Base-by-base conservation (phyloP, 108 stramenopile genomes). In the Schizochytrium sp. region DNA sequence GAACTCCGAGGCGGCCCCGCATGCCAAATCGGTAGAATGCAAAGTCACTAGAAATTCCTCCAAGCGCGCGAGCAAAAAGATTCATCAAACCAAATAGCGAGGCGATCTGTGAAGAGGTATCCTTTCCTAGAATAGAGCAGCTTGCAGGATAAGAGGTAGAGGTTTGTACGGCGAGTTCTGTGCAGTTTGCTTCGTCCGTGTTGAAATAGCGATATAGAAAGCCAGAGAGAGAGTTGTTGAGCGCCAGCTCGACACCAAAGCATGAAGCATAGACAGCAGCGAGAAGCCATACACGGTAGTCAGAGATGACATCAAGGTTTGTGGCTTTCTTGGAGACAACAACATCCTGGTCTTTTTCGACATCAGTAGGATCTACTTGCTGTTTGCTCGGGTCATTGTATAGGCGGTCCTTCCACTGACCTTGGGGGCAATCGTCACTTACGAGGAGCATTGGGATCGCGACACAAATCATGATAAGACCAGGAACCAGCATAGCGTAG, bases 361-460 rank as follows among this genome's bases (percentile, higher is more conserved):
- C 89, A 46, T 90, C 61, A 50, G 50, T 89, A 73, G 88, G 57
- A 12, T 92, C 90, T 4, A 91, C 91, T 5, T 50, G 46, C 73
- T 89, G 87, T 12, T 76, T 55, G 88, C 50, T 91, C 55, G 89
- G 90, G 46, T 89, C 91, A 91, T 89, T 76, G 87, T 56, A 57
- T 15, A 87, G 42, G n/a, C 91, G 91, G 53, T 92, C 89, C 57
- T 88, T 92, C 56, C 89, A 92, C 56, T 92, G 53, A 4, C 91
- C 91, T 89, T 92, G 91, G 3, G 91, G 91, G 17, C 60, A 72
- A 57, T 92, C 92, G n/a, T 92, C 90, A 53, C 90, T 72, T 2
- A 92, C 56, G n/a, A 91, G 73, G 89, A 87, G 47, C 90, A 91
- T 88, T 57, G 50, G 87, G 12, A 90, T 88, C 7, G 90, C 90